phyloP scores from a whole-genome alignment of 805 yeast genomes.

The Pichia pseudocactophila region DNA sequence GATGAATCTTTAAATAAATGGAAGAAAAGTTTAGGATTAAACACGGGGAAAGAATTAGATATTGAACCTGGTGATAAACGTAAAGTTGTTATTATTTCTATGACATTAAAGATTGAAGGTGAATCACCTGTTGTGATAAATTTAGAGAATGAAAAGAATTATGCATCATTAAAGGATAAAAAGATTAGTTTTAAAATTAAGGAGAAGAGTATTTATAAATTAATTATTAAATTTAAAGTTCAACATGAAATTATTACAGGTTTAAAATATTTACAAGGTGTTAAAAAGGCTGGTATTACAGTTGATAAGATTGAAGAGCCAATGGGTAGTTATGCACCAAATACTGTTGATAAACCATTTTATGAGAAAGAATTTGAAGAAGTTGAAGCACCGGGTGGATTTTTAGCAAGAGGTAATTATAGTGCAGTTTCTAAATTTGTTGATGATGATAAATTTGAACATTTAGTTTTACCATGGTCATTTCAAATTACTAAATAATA shows the following conservation, averaged over 20 bases:
- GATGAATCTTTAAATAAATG: constrained; percentile 87
- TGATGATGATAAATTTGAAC: constrained; percentile 76
- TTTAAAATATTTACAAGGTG: constrained; percentile 71
- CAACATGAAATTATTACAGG: constrained; percentile 85
- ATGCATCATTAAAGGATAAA: constrained; percentile 40
- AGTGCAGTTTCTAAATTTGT: constrained; percentile 73
- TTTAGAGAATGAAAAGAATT: constrained; percentile 49
- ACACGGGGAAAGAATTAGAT: constrained; percentile 49
- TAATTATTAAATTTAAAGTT: constrained; percentile 68
- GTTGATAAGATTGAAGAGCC: constrained; percentile 84
- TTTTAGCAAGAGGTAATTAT: constrained; percentile 81
- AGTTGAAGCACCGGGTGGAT: constrained; percentile 87
- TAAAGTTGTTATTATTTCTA: constrained; percentile 69
- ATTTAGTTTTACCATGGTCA: constrained; percentile 74
- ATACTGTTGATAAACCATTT: constrained; percentile 68
- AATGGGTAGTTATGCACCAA: constrained; percentile 86
- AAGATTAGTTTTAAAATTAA: constrained; percentile 66
- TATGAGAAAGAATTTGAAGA: constrained; percentile 62
- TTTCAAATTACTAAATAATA: constrained; percentile 63
- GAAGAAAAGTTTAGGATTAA: constrained; percentile 80
- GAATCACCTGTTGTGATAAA: constrained; percentile 61
- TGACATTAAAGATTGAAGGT: constrained; percentile 62
- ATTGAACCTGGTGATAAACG: constrained; percentile 65
- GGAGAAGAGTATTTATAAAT: constrained; percentile 66
- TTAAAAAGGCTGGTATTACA: constrained; percentile 80